Conservation (phyloP, 1,139 yeast genomes). For the Trichomonascaceae sp. region DNA sequence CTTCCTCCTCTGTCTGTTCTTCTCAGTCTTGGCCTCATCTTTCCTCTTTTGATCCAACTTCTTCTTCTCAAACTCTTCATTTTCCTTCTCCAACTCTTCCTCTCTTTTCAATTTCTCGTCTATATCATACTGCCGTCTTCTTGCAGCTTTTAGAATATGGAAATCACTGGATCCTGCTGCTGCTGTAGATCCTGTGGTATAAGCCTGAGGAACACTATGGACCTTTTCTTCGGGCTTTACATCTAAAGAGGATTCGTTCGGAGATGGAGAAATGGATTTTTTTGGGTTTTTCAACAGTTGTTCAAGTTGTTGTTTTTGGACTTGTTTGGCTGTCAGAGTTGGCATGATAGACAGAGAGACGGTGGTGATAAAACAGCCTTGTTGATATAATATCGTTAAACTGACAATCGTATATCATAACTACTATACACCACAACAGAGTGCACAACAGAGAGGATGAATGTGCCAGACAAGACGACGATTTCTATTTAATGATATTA, state of each 20-base stretch:
- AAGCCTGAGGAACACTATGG: constrained; percentile 16
- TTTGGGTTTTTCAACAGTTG: constrained; percentile 21
- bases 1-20: constrained; percentile 25
- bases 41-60: constrained; percentile 14
- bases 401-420: too few relatives aligned
- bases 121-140: constrained; percentile 31
- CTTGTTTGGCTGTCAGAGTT: constrained; percentile 16
- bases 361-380: too few relatives aligned
- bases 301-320: constrained; percentile 24
- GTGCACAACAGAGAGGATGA: too few relatives aligned
- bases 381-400: too few relatives aligned
- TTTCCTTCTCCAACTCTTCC: constrained; percentile 16
- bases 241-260: background rate
- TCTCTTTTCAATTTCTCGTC: constrained; percentile 23
- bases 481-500: too few relatives aligned
- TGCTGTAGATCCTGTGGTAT: constrained; percentile 31
- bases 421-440: too few relatives aligned
- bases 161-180: constrained; percentile 39
- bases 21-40: constrained; percentile 29
- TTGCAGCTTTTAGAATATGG: constrained; percentile 33
- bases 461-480: too few relatives aligned
- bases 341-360: background rate
- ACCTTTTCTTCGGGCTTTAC: background rate
- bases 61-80: constrained; percentile 25
- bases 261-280: constrained; percentile 6